A percentile compares a stretch with the other conserved stretches of the same genome.
phyloP scores from a whole-genome alignment of 805 yeast species.

The Saccharomycopsis vini region DNA sequence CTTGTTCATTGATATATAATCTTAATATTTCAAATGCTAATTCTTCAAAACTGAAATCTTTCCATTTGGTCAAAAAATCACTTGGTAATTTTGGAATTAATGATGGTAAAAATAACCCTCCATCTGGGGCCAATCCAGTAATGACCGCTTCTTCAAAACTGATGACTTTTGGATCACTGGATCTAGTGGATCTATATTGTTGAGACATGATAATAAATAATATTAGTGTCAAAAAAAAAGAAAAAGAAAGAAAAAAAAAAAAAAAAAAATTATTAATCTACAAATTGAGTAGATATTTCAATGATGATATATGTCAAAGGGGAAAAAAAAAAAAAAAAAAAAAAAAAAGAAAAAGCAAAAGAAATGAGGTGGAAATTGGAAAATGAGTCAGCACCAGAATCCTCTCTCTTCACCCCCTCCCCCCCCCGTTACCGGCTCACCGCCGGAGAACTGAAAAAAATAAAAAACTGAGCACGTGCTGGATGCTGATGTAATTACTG shows the following conservation, averaged over 20 bases:
- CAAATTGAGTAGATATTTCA: too few relatives aligned
- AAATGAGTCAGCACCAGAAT: too few relatives aligned
- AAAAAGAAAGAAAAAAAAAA: background rate
- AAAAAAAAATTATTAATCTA: background rate
- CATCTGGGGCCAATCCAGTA: slow-evolving; percentile 92
- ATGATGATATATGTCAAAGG: background rate
- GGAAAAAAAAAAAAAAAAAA: background rate
- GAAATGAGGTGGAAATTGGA: too few relatives aligned
- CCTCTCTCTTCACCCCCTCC: too few relatives aligned
- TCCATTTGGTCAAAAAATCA: slow-evolving; percentile 58
- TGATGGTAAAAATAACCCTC: slow-evolving; percentile 90
- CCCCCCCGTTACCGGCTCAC: too few relatives aligned
- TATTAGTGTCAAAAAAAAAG: background rate
- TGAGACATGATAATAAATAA: slow-evolving; percentile 31
- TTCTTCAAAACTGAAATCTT: slow-evolving; percentile 67
- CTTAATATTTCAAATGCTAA: slow-evolving; percentile 83
- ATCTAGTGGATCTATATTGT: slow-evolving; percentile 76
- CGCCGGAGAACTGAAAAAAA: too few relatives aligned
- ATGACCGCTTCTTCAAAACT: slow-evolving; percentile 77
- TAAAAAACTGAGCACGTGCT: too few relatives aligned
- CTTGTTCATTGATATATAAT: slow-evolving; percentile 60
- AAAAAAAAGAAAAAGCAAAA: background rate
- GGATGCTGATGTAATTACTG: too few relatives aligned
- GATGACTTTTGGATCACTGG: slow-evolving; percentile 38
- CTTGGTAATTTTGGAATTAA: slow-evolving; percentile 59